Percentiles rank a stretch among this genome's conserved stretches.
These are phyloP conservation scores for Arthroderma sp. DNA, from an alignment of 2,329 filamentous ascomycete genomes.

Conservation along the genomic window DNA sequence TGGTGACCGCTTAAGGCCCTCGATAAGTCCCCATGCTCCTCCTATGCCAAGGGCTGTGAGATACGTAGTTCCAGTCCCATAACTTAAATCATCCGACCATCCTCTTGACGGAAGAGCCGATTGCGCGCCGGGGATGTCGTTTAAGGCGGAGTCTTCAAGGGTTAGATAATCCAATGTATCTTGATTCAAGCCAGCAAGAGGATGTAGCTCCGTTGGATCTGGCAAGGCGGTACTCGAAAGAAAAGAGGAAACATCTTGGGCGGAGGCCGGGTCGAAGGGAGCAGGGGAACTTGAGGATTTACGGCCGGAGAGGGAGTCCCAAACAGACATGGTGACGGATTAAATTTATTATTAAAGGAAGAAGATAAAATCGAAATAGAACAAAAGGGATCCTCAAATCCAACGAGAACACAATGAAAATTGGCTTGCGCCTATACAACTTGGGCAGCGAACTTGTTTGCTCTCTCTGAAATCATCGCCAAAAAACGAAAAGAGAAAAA, in stretches of 20 bases:
- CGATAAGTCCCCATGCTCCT: slow-evolving; percentile 82
- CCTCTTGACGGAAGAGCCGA: slow-evolving; percentile 87
- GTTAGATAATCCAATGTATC: slow-evolving; percentile 89
- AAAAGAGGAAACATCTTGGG: slow-evolving; percentile 76
- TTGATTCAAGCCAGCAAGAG: slow-evolving; percentile 82
- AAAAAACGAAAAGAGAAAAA: no score
- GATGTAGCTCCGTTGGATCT: slow-evolving; percentile 81
- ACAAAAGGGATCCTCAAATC: background rate
- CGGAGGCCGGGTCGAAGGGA: slow-evolving; percentile 57
- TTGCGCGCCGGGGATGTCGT: slow-evolving; percentile 70
- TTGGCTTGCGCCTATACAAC: no score
- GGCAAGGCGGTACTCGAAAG: slow-evolving; percentile 62
- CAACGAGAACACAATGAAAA: background rate
- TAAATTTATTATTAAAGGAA: slow-evolving; percentile 1
- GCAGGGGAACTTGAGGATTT: slow-evolving; percentile 45
- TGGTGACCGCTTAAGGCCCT: slow-evolving; percentile 64
- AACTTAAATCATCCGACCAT: slow-evolving; percentile 96
- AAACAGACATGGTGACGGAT: slow-evolving; percentile 38
- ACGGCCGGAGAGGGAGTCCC: slow-evolving; percentile 49
- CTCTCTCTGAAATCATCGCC: no score
- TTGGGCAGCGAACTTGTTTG: no score
- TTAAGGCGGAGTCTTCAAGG: slow-evolving; percentile 81
- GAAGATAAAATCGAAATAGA: slow-evolving; percentile 5
- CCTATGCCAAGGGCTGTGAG: slow-evolving; percentile 73
- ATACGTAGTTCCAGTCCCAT: slow-evolving; percentile 91